These are phyloP conservation scores for Monilinia polystroma DNA, from an alignment of 2,329 filamentous ascomycete species.

Conservation along the genomic window DNA sequence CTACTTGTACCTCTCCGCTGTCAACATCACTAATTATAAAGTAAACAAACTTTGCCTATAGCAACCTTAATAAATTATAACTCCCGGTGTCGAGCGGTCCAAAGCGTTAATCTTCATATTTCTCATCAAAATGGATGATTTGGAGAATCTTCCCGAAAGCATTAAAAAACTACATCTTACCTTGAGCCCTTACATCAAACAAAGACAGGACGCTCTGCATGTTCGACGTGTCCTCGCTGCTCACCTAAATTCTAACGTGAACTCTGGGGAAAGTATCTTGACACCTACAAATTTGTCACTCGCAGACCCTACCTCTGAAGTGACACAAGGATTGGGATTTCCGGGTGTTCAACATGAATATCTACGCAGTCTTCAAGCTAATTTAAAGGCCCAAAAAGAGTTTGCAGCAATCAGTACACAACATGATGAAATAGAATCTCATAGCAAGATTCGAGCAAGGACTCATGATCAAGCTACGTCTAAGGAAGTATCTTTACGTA, in stretches of 20 bases:
- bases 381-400: conserved; percentile 51
- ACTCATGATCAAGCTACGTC: conserved; percentile 24
- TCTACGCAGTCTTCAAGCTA: conserved; percentile 53
- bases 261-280: conserved; percentile 41
- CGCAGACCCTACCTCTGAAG: conserved; percentile 43
- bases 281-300: conserved; percentile 47
- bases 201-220: conserved; percentile 56
- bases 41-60: conserved; percentile 3
- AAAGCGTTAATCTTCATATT: neutral
- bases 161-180: conserved; percentile 45
- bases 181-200: conserved; percentile 55
- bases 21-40: neutral
- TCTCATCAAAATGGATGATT: conserved; percentile 30
- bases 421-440: conserved; percentile 24
- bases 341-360: conserved; percentile 55
- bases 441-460: conserved; percentile 25
- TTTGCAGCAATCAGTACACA: conserved; percentile 41
- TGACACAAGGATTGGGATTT: conserved; percentile 41
- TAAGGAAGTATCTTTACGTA: conserved; percentile 44
- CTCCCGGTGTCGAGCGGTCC: neutral
- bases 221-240: conserved; percentile 56
- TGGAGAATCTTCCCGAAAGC: conserved; percentile 39
- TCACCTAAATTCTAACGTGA: conserved; percentile 51
- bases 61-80: neutral
- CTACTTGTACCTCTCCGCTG: neutral